Conservation (phyloP, 2,329 filamentous ascomycete species). For the Geosmithia flava region DNA sequence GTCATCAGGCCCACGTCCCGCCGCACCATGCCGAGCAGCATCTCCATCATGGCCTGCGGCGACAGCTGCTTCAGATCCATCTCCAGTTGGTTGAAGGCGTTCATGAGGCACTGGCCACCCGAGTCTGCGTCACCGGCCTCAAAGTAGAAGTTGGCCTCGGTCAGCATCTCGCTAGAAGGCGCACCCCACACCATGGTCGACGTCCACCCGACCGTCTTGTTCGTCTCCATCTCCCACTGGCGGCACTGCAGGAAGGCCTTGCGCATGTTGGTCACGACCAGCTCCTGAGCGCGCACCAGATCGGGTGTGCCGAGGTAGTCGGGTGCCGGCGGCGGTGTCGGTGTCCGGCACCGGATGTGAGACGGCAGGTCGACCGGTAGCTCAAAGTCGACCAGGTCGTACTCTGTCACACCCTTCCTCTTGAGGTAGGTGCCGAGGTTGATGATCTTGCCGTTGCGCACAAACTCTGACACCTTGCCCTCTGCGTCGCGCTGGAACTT, state of each 20-base stretch:
- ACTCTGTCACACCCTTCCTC: slow-evolving; percentile 39
- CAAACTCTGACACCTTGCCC: slow-evolving; percentile 39
- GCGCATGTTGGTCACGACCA: slow-evolving; percentile 28
- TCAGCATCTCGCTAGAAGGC: slow-evolving; percentile 27
- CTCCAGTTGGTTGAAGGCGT: slow-evolving; percentile 29
- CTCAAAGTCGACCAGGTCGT: slow-evolving; percentile 35
- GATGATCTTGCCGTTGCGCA: slow-evolving; percentile 37
- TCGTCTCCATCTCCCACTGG: slow-evolving; percentile 26
- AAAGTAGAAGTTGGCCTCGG: slow-evolving; percentile 29
- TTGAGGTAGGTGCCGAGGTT: slow-evolving; percentile 39
- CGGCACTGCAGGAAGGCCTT: slow-evolving; percentile 31
- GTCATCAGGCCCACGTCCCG: slow-evolving; percentile 30
- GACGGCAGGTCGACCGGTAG: slow-evolving; percentile 26
- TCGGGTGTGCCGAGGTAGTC: slow-evolving; percentile 28
- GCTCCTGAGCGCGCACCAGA: slow-evolving; percentile 28
- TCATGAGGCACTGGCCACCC: slow-evolving; percentile 25
- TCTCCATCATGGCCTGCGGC: slow-evolving; percentile 27
- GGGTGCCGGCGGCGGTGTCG: slow-evolving; percentile 28
- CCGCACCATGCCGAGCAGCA: slow-evolving; percentile 29
- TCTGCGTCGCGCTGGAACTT: slow-evolving; percentile 40
- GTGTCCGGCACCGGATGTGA: slow-evolving; percentile 30
- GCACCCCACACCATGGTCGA: slow-evolving; percentile 30
- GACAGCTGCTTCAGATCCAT: slow-evolving; percentile 28
- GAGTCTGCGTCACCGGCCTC: slow-evolving; percentile 25
- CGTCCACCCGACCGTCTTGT: slow-evolving; percentile 24